Base-by-base conservation (phyloP, 495 filamentous ascomycete genomes). In the Lasiosphaeris hirsuta region DNA sequence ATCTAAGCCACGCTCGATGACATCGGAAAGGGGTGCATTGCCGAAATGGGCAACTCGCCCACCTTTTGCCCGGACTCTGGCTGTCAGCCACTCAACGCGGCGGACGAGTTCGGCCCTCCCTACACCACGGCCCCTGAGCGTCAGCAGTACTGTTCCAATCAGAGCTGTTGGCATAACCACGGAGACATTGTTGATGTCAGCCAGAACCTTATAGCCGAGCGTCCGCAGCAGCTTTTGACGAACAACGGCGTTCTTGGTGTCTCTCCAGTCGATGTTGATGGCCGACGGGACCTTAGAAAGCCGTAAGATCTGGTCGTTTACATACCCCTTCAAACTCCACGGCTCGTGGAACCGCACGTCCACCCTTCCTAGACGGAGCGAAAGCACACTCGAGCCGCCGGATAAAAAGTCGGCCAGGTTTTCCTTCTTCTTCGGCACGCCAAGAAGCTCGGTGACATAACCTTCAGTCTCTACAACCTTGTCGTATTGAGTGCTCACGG, bases 391-490 rank as follows among this genome's bases (percentile, higher is more conserved):
- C 1, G 92, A 96, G 1, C 77, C 76, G 8, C 90, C 90, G 1
- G 85, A 89, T 23, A 98, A 73, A 63, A 98, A 92, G 64, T 94
- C 89, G 48, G 84, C 82, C 51, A 98, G 72, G 60, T 95, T 97
- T 67, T 98, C 94, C 70, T 96, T 94, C 54, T 86, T 88, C 68
- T 98, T 97, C 0, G 94, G 94, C 42, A 94, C 86, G 18, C 94
- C 94, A 4, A 98, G 79, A 4, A 98, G 84, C 69, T 97, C 94
- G 51, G 84, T 91, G 49, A 97, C 92, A 66, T 97, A 98, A 14
- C 90, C 94, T 64, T 97, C 93, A 7, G 92, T 96, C 70, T 98
- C 94, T 46, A 98, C 90, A 47, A 98, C 94, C 63, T 97, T 98
- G 79, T 98, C 94, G 68, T 98, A 98, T 65, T 97, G 94, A 1